phyloP scores from a whole-genome alignment of 225 moss, liverwort and hornwort genomes.

The Straminergon stramineum region DNA sequence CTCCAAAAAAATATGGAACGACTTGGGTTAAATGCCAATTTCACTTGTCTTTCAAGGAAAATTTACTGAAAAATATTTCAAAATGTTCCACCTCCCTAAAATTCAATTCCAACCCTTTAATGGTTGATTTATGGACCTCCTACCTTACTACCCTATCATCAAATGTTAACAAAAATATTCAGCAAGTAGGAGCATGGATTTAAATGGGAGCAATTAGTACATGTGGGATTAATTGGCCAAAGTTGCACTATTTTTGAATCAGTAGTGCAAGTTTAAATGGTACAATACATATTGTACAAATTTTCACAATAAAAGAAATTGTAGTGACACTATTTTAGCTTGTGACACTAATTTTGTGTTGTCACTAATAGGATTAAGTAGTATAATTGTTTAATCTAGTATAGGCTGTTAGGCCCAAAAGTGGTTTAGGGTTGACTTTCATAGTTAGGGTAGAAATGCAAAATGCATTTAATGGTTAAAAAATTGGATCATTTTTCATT shows the following conservation, averaged over 20 bases:
- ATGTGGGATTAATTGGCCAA: neutral
- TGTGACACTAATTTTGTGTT: neutral
- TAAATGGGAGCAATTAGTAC: neutral
- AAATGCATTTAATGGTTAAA: fast-evolving
- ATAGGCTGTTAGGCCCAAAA: no score
- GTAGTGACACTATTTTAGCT: no score
- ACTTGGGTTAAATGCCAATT: no score
- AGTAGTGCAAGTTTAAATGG: no score
- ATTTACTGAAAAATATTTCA: no score
- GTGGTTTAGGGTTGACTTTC: neutral
- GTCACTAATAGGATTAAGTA: neutral
- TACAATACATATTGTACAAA: neutral
- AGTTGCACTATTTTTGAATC: neutral
- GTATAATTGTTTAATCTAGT: neutral
- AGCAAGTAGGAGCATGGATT: neutral
- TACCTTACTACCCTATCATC: no score
- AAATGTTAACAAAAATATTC: neutral
- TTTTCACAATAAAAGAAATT: neutral
- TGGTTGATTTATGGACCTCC: no score
- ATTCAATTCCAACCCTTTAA: no score
- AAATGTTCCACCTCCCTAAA: no score
- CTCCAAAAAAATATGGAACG: no score
- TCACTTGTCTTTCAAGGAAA: no score
- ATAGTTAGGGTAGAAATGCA: fast-evolving
- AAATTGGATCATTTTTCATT: fast-evolving